phyloP scores from a whole-genome alignment of 169 alveolate species.

The Amoebophrya sp. region DNA sequence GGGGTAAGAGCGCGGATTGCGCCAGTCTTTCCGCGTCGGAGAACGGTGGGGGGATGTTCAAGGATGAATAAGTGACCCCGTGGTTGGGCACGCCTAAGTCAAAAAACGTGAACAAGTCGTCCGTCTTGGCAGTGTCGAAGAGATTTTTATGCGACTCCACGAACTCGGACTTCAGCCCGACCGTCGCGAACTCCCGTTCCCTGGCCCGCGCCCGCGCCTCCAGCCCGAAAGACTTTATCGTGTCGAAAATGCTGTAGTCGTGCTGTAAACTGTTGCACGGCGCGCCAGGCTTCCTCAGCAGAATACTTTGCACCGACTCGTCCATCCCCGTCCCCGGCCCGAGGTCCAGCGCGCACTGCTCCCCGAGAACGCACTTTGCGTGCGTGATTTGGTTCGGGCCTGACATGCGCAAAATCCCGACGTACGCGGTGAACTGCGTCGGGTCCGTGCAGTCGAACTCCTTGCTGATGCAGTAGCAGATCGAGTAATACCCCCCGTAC shows the following conservation, averaged over 20 bases:
- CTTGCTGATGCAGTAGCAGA: background rate
- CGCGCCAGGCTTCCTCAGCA: background rate
- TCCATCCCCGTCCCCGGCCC: constrained; percentile 15
- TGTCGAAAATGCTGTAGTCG: background rate
- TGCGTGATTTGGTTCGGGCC: constrained; percentile 18
- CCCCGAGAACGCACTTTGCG: constrained; percentile 15
- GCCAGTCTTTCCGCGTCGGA: background rate
- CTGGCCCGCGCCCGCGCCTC: background rate
- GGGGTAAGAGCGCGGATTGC: background rate
- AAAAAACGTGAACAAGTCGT: background rate
- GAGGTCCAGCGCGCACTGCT: constrained; percentile 8
- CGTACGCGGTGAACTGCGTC: background rate
- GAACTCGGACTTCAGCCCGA: background rate
- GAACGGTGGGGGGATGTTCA: background rate
- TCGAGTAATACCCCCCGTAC: background rate
- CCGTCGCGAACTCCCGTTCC: background rate
- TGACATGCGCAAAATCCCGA: background rate
- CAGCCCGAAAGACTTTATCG: background rate
- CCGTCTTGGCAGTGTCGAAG: too few species aligned
- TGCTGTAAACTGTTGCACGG: background rate
- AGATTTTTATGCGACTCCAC: too few species aligned
- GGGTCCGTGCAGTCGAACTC: constrained; percentile 11
- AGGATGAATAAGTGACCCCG: background rate
- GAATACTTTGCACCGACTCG: background rate
- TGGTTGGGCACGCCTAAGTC: background rate